Conservation (phyloP, 352 stramenopile genomes). For the Pythium phragmitis region DNA sequence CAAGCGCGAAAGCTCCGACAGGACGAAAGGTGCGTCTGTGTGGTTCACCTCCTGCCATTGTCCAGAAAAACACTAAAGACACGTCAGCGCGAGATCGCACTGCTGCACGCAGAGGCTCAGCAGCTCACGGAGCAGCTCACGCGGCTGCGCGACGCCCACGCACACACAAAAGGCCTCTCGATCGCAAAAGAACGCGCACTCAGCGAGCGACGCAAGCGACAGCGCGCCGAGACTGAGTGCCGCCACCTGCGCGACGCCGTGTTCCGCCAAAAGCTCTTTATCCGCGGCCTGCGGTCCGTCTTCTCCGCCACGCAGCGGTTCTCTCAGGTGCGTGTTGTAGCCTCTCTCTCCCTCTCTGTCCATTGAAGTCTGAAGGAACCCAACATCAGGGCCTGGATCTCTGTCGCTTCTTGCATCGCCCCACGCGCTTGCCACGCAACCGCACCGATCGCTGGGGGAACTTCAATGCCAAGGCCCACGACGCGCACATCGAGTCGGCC, state of each 20-base stretch:
- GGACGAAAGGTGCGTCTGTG: slow-evolving; percentile 5
- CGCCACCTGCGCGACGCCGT: slow-evolving; percentile 4
- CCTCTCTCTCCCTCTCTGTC: no score
- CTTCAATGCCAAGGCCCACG: not conserved
- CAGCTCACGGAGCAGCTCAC: slow-evolving; percentile 3
- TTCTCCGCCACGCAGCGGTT: not conserved
- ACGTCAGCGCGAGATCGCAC: not conserved
- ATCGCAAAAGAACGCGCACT: not conserved
- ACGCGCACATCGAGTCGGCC: not conserved
- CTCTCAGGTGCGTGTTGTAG: not conserved
- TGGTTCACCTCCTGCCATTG: not conserved
- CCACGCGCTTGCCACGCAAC: slow-evolving; percentile 1
- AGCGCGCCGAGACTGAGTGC: slow-evolving; percentile 6
- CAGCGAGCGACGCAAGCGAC: not conserved
- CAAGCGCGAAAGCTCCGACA: not conserved
- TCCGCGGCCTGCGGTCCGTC: slow-evolving; percentile 4
- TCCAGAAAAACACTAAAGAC: not conserved
- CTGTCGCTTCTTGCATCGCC: slow-evolving; percentile 1
- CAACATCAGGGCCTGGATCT: not conserved
- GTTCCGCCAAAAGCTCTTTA: slow-evolving; percentile 8
- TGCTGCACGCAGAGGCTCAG: not conserved
- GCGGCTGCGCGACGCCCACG: not conserved
- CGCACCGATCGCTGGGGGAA: not conserved
- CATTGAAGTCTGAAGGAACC: no score
- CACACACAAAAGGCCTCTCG: not conserved